A percentile compares a stretch with the other conserved stretches of the same genome.
Conservation (phyloP, 768 basidiomycete genomes). For the Lactifluus piperatus region DNA sequence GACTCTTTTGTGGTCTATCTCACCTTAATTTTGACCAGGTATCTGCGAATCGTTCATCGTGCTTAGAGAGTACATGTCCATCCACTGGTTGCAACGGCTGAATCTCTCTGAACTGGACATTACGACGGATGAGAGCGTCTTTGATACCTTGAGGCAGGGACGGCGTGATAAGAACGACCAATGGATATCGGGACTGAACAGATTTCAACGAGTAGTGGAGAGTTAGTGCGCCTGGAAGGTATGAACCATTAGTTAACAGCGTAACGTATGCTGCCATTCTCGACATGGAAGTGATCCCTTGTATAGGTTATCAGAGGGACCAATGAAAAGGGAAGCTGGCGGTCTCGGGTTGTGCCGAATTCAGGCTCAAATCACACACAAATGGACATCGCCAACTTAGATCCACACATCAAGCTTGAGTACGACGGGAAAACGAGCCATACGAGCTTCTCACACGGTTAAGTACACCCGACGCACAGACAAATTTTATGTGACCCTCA, state of each 20-base stretch:
- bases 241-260: constrained; percentile 58
- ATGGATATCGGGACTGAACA: constrained; percentile 38
- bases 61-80: constrained; percentile 30
- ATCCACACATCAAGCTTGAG: no score
- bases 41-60: constrained; percentile 46
- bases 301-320: neutral
- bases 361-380: no score
- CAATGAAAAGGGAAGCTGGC: neutral
- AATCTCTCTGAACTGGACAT: constrained; percentile 51
- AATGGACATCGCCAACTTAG: no score
- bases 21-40: constrained; percentile 58
- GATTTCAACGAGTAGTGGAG: constrained; percentile 40
- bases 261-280: constrained; percentile 60
- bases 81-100: constrained; percentile 45
- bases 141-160: constrained; percentile 31
- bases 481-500: neutral
- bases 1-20: constrained; percentile 2
- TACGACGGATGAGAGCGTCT: constrained; percentile 40
- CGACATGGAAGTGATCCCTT: constrained; percentile 25
- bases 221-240: constrained; percentile 50
- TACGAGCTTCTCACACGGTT: neutral
- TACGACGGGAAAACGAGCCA: neutral
- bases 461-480: neutral
- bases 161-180: constrained; percentile 44
- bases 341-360: neutral